phyloP scores from a whole-genome alignment of 2,329 filamentous ascomycete genomes.

The Epichloe festucae region DNA sequence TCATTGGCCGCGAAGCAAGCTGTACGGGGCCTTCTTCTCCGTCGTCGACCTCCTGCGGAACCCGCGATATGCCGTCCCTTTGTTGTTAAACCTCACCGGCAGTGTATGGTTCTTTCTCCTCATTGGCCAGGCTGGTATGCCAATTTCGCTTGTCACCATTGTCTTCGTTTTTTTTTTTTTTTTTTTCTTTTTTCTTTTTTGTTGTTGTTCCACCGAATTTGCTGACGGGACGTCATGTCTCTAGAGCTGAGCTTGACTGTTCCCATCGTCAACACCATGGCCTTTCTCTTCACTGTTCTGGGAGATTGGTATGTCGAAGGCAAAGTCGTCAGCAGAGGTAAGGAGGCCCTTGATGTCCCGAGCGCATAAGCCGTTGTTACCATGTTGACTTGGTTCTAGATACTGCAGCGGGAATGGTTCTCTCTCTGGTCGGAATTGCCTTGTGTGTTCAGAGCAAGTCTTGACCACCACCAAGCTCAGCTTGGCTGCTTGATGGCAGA shows the following conservation, averaged over 20 bases:
- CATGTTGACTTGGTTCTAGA: slow-evolving; percentile 33
- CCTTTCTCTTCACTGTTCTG: slow-evolving; percentile 89
- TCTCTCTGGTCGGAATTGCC: slow-evolving; percentile 69
- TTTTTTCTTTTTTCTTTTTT: neutral
- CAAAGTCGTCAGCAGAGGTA: slow-evolving; percentile 77
- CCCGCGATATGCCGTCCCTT: slow-evolving; percentile 71
- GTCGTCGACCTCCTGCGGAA: slow-evolving; percentile 67
- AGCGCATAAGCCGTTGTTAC: neutral
- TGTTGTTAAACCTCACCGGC: slow-evolving; percentile 80
- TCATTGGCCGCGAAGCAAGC: slow-evolving; percentile 49
- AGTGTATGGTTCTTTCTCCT: slow-evolving; percentile 95
- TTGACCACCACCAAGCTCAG: slow-evolving; percentile 12
- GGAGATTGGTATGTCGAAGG: slow-evolving; percentile 92
- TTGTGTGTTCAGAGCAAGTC: slow-evolving; percentile 64
- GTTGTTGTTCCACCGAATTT: no score
- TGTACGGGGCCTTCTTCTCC: slow-evolving; percentile 56
- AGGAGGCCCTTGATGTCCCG: slow-evolving; percentile 1
- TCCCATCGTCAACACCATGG: slow-evolving; percentile 85
- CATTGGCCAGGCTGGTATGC: slow-evolving; percentile 81
- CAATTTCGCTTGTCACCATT: neutral
- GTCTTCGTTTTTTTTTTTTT: neutral
- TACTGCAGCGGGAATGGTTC: slow-evolving; percentile 68
- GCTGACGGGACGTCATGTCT: neutral
- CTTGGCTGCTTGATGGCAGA: neutral
- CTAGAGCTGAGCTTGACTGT: slow-evolving; percentile 84